Conservation (phyloP, 805 yeast genomes). For the Candida berthetii region DNA sequence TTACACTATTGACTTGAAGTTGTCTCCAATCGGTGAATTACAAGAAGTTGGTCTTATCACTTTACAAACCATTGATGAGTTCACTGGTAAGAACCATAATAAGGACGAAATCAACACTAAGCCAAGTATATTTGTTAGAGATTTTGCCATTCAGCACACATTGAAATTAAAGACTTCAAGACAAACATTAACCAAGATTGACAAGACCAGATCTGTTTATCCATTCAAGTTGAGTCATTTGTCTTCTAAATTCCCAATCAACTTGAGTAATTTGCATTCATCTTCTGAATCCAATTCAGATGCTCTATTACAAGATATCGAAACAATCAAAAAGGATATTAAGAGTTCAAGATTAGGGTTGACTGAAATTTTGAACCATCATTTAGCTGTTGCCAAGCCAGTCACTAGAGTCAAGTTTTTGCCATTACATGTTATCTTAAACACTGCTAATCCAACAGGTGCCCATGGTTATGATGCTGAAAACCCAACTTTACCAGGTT, state of each 20-base stretch:
- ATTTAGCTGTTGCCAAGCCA: slow-evolving; percentile 68
- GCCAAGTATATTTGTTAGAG: slow-evolving; percentile 77
- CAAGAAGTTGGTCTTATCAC: slow-evolving; percentile 63
- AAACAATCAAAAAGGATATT: slow-evolving; percentile 45
- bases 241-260: slow-evolving; percentile 55
- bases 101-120: slow-evolving; percentile 45
- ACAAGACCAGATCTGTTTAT: slow-evolving; percentile 72
- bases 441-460: slow-evolving; percentile 62
- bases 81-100: slow-evolving; percentile 54
- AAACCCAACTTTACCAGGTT: slow-evolving; percentile 63
- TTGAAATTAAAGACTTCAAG: slow-evolving; percentile 74
- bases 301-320: slow-evolving; percentile 27
- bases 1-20: slow-evolving; percentile 74
- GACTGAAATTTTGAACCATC: slow-evolving; percentile 74
- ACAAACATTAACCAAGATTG: slow-evolving; percentile 61
- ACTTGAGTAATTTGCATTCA: slow-evolving; percentile 26
- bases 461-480: slow-evolving; percentile 59
- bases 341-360: slow-evolving; percentile 68
- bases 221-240: slow-evolving; percentile 85
- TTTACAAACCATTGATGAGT: slow-evolving; percentile 58
- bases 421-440: slow-evolving; percentile 61
- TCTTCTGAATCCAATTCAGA: slow-evolving; percentile 14
- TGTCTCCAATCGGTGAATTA: slow-evolving; percentile 59
- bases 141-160: slow-evolving; percentile 74
- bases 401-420: slow-evolving; percentile 67